Conservation (phyloP, 305 asterid species). For the Withania somnifera region DNA sequence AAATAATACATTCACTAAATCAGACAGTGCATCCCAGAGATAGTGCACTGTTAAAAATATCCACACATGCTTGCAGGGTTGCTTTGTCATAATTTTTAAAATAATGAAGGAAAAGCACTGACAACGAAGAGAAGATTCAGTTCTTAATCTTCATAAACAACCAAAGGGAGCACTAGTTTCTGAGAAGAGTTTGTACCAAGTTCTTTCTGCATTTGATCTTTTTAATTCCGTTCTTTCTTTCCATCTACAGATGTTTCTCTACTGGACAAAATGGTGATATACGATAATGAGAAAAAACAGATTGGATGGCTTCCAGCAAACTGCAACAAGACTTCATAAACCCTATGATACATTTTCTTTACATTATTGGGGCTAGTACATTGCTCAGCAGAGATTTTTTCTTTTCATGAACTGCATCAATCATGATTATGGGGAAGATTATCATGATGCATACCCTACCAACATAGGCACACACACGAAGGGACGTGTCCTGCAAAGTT, state of each 20-base stretch:
- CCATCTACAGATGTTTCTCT: conserved; percentile 52
- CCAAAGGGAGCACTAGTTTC: background rate
- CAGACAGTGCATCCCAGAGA: too few species aligned
- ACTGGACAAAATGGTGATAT: conserved; percentile 76
- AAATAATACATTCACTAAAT: background rate
- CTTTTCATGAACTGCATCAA: conserved; percentile 44
- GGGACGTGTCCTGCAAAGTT: background rate
- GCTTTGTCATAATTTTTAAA: background rate
- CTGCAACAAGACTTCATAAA: conserved; percentile 45
- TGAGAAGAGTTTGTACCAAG: background rate
- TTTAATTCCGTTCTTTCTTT: background rate
- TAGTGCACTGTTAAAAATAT: background rate
- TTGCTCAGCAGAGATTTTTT: conserved; percentile 32
- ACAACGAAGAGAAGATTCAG: background rate
- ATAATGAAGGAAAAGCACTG: background rate
- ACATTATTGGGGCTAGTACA: conserved; percentile 19
- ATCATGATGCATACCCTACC: background rate
- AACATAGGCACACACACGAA: background rate
- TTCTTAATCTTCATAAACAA: background rate
- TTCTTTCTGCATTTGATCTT: conserved; percentile 5
- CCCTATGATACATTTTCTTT: conserved; percentile 13
- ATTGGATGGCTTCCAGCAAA: conserved; percentile 81
- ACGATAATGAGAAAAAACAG: conserved; percentile 60
- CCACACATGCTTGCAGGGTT: background rate
- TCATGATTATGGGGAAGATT: conserved; percentile 12